Evolutionary conservation across 2,329 filamentous ascomycete genomes (phyloP), one percentile per base, ranked within the genome.

Genomic region (Trichoderma sp.): DNA sequence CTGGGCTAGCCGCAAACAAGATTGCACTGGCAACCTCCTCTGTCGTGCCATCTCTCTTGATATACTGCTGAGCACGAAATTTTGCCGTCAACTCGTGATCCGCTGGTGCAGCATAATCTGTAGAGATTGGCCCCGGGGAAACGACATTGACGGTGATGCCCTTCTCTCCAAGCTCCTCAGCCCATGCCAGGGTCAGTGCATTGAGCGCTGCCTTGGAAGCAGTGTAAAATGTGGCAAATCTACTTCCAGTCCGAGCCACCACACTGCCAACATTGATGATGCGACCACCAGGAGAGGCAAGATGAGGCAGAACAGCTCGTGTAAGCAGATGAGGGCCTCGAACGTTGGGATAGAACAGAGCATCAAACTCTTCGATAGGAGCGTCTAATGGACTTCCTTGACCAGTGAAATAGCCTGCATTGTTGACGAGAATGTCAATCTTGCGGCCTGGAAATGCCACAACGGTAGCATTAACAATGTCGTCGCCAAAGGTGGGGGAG

Each of bases 121-220:
- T 88, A 0, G 75, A 82, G 0, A 84, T 88, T 1, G 86, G 85
- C 0, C 78, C 78, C 1, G 77, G 78, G 3, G 75, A 76, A 3
- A 79, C 73, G 10, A 79, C 80, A 67, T 83, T 83, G 67, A 83
- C 80, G 1, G 76, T 80, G 73, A 88, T 85, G 2, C 82, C 82
- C 71, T 81, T 83, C 8, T 76, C 71, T 1, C 80, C 84, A 25
- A 88, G 80, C 61, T 87, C 85, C 74, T 87, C 88, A 42, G 84
- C 80, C 69, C 88, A 74, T 2, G 83, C 77, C 12, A 85, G 81
- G 0, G 82, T 82, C 78, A 89, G 82, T 73, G 87, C 84, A 73
- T 89, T 86, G 52, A 89, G 80, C 5, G 86, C 84, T 56, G 84
- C 87, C 72, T 89, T 89, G 53, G 83, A 85, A 1, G 82, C 78